These are phyloP conservation scores for Emergomyces pasteurianus DNA, from an alignment of 2,329 filamentous ascomycete species.

Conservation along the genomic window DNA sequence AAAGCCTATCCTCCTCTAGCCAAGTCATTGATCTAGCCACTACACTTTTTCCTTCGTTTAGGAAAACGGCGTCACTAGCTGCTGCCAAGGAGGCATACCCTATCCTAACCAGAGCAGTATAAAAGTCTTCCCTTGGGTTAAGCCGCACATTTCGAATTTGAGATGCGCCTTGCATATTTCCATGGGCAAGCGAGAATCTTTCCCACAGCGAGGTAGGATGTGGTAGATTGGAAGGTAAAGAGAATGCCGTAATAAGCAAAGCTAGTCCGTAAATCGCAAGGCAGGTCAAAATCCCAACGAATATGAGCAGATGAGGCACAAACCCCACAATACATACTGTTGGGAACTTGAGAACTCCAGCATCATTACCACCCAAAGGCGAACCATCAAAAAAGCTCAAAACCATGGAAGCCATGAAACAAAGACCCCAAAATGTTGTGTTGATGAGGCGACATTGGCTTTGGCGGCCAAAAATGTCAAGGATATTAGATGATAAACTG, in stretches of 20 bases:
- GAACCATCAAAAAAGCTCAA: conserved; percentile 53
- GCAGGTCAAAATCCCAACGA: conserved; percentile 67
- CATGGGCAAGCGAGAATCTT: conserved; percentile 59
- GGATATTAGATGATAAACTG: conserved; percentile 69
- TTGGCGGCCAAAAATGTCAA: conserved; percentile 72
- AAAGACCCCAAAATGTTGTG: conserved; percentile 79
- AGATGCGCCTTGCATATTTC: conserved; percentile 84
- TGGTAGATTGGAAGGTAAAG: conserved; percentile 43
- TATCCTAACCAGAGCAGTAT: conserved; percentile 73
- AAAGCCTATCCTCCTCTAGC: conserved; percentile 76
- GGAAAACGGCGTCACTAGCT: conserved; percentile 87
- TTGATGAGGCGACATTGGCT: conserved; percentile 69
- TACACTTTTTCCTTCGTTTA: conserved; percentile 76
- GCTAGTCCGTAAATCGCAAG: conserved; percentile 65
- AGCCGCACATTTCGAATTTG: conserved; percentile 71
- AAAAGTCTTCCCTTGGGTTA: conserved; percentile 86
- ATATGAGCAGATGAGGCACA: conserved; percentile 80
- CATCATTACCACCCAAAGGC: conserved; percentile 31
- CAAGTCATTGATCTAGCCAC: conserved; percentile 68
- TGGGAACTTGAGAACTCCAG: conserved; percentile 69
- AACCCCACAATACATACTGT: conserved; percentile 93
- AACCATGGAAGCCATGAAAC: conserved; percentile 76
- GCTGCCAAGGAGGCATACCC: conserved; percentile 85
- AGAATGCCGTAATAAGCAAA: conserved; percentile 61
- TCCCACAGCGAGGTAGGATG: conserved; percentile 40